Percentiles rank a stretch among this genome's conserved stretches.
Evolutionary conservation across 2,329 filamentous ascomycete species (phyloP).

Genomic region (Reticulascus tulasneorum): DNA sequence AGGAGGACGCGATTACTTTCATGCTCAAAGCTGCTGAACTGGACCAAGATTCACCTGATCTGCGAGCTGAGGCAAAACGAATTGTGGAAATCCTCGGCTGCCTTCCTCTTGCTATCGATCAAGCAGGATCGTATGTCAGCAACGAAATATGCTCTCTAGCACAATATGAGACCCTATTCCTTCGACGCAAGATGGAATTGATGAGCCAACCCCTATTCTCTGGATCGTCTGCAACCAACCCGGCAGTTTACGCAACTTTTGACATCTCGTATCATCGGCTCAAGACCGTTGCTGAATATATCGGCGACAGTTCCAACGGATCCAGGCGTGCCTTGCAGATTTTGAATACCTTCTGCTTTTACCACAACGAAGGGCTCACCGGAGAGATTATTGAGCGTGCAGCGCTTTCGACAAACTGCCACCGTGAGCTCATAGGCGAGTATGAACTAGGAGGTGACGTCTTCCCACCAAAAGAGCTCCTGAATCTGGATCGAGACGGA

Average conservation of each 20-base stretch:
- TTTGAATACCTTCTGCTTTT: slow-evolving; percentile 23
- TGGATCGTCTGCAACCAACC: slow-evolving; percentile 9
- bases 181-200: slow-evolving; percentile 8
- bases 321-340: slow-evolving; percentile 20
- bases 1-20: too few relatives aligned
- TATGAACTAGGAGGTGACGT: too few relatives aligned
- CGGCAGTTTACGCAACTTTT: slow-evolving; percentile 19
- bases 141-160: slow-evolving; percentile 6
- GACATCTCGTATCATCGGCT: slow-evolving; percentile 21
- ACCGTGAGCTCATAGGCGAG: too few relatives aligned
- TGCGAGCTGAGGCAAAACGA: slow-evolving; percentile 2
- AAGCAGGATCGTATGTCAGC: slow-evolving; percentile 18
- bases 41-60: too few relatives aligned
- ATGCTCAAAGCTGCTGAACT: too few relatives aligned
- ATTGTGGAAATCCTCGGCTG: slow-evolving; percentile 18
- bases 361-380: slow-evolving; percentile 19
- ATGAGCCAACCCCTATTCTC: slow-evolving; percentile 6
- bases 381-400: slow-evolving; percentile 13
- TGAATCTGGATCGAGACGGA: slow-evolving; percentile 1
- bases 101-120: slow-evolving; percentile 24
- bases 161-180: slow-evolving; percentile 12
- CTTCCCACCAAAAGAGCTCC: neutral
- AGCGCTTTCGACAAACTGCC: too few relatives aligned
- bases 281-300: too few relatives aligned
- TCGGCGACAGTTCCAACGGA: too few relatives aligned